Evolutionary conservation across 208 protist species (phyloP).

Genomic region (Naegleria lovaniensis): DNA sequence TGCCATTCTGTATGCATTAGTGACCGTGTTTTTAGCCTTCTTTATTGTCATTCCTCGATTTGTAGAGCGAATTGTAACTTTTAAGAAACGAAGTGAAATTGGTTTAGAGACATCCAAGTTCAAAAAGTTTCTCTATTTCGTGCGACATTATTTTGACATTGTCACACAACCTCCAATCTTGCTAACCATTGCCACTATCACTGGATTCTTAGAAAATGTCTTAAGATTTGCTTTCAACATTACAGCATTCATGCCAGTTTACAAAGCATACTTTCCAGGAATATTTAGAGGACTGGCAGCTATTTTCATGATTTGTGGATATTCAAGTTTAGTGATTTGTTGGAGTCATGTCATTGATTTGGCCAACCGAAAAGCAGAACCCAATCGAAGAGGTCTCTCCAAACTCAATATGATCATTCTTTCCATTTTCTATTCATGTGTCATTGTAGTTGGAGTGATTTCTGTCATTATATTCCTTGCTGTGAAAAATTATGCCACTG

Average conservation of each 20-base stretch:
- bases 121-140: not conserved
- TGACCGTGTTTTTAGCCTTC: not conserved
- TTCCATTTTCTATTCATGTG: not conserved
- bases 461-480: not conserved
- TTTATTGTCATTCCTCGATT: not conserved
- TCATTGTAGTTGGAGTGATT: not conserved
- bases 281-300: not conserved
- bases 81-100: not conserved
- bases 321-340: not conserved
- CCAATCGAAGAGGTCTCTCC: not conserved
- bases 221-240: not conserved
- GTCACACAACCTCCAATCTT: not conserved
- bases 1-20: not conserved
- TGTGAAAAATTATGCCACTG: not conserved
- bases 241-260: not conserved
- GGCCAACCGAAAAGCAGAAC: not conserved
- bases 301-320: not conserved
- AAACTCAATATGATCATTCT: not conserved
- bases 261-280: not conserved
- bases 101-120: not conserved
- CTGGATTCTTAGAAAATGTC: conserved; percentile 1
- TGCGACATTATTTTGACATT: not conserved
- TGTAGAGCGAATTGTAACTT: not conserved
- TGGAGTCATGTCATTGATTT: not conserved
- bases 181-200: not conserved